Percentiles rank a stretch among this genome's conserved stretches.
phyloP scores from a whole-genome alignment of 2,329 filamentous ascomycete genomes.

The Fusarium chaquense region DNA sequence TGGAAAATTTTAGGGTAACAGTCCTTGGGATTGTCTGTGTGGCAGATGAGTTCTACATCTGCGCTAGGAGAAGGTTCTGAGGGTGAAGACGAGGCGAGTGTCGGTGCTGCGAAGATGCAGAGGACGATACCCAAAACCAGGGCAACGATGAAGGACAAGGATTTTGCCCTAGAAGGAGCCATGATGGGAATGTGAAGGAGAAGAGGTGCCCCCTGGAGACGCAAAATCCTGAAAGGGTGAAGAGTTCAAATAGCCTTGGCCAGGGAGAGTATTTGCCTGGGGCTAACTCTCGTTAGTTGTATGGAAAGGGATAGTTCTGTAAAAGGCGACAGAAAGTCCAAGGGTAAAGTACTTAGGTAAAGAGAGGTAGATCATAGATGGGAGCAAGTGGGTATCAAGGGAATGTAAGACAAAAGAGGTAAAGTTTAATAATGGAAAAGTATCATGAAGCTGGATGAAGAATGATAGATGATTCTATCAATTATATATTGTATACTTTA shows the following conservation, averaged over 20 bases:
- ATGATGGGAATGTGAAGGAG: conserved; percentile 24
- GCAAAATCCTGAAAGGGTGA: neutral
- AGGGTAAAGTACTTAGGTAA: conserved; percentile 1
- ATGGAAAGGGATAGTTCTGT: conserved; percentile 17
- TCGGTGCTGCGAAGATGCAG: conserved; percentile 44
- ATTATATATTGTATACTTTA: conserved; percentile 7
- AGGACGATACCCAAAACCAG: conserved; percentile 48
- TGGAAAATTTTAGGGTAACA: conserved; percentile 76
- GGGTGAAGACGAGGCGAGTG: conserved; percentile 49
- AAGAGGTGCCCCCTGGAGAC: neutral
- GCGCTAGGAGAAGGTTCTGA: conserved; percentile 51
- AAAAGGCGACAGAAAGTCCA: neutral
- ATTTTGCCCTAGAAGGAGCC: conserved; percentile 44
- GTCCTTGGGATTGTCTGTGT: conserved; percentile 68
- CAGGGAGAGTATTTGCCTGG: conserved; percentile 8
- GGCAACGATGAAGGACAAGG: conserved; percentile 37
- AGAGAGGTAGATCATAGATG: neutral
- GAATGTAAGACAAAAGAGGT: neutral
- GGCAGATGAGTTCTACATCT: conserved; percentile 72
- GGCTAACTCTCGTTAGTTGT: neutral
- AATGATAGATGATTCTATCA: neutral
- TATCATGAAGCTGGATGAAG: neutral
- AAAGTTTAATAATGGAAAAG: neutral
- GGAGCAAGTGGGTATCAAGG: conserved; percentile 14
- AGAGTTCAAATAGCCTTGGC: neutral